phyloP scores from a whole-genome alignment of 345 rosid species.

The Sonneratia caseolaris region DNA sequence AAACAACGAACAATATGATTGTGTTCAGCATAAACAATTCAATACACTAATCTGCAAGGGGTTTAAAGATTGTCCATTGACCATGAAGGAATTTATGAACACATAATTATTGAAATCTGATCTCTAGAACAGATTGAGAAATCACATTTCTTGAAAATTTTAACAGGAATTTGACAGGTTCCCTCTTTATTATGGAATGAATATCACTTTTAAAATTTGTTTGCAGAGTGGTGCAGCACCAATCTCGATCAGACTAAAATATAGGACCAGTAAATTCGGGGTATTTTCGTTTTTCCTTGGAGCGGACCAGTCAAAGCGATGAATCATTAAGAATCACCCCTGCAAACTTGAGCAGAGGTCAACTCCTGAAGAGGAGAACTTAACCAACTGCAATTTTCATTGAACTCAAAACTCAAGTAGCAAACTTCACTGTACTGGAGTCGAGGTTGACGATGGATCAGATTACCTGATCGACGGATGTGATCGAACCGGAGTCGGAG shows the following conservation, averaged over 20 bases:
- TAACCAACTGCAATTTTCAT: background rate
- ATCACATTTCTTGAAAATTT: background rate
- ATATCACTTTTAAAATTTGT: background rate
- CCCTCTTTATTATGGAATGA: background rate
- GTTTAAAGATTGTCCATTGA: background rate
- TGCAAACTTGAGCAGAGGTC: background rate
- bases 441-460: background rate
- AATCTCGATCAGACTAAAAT: background rate
- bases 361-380: background rate
- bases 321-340: background rate
- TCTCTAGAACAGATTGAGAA: background rate
- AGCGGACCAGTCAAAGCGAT: background rate
- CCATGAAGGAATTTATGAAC: background rate
- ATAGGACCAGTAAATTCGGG: background rate
- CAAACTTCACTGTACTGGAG: background rate
- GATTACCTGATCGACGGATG: constrained; percentile 55
- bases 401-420: background rate
- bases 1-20: background rate
- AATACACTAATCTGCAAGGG: background rate
- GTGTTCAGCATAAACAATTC: background rate
- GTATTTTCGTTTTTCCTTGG: too few relatives aligned
- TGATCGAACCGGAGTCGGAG: constrained; percentile 51
- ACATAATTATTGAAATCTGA: background rate
- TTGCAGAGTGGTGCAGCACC: background rate
- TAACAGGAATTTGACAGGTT: background rate